Evolutionary conservation across 495 filamentous ascomycete species (phyloP).

Genomic region (Trichodelitschia bisporula): DNA sequence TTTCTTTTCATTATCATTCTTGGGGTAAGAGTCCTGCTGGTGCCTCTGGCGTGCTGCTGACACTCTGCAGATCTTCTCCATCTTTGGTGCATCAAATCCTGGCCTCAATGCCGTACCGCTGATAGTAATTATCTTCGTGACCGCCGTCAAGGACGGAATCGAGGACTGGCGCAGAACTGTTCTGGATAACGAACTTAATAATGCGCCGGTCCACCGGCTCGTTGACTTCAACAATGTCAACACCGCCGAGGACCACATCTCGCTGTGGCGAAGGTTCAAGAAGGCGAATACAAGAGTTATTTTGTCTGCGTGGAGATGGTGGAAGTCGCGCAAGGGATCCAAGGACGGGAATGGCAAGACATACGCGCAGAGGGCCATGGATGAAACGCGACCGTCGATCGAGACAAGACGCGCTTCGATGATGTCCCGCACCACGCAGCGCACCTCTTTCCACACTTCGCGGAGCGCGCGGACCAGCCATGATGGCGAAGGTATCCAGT

Average conservation of each 20-base stretch:
- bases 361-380: constrained; percentile 21
- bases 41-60: constrained; percentile 6
- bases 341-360: constrained; percentile 17
- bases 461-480: constrained; percentile 15
- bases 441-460: constrained; percentile 32
- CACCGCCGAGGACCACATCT: constrained; percentile 62
- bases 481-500: constrained; percentile 44
- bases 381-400: constrained; percentile 31
- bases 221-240: constrained; percentile 87
- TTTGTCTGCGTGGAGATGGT: constrained; percentile 28
- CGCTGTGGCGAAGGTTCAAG: constrained; percentile 71
- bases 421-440: constrained; percentile 25
- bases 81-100: constrained; percentile 82
- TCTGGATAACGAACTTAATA: constrained; percentile 87
- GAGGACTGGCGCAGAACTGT: constrained; percentile 90
- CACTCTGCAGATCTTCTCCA: constrained; percentile 54
- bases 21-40: constrained; percentile 33
- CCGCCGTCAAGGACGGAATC: constrained; percentile 85
- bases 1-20: constrained; percentile 94
- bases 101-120: constrained; percentile 75
- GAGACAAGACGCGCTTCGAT: constrained; percentile 41
- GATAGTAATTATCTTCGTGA: constrained; percentile 84
- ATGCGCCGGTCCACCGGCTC: constrained; percentile 78
- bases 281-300: constrained; percentile 57
- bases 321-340: constrained; percentile 20